A percentile compares a stretch with the other conserved stretches of the same genome.
Conservation (phyloP, 1,284 basidiomycete genomes). For the Microbotryum lychnidis-dioicae region DNA sequence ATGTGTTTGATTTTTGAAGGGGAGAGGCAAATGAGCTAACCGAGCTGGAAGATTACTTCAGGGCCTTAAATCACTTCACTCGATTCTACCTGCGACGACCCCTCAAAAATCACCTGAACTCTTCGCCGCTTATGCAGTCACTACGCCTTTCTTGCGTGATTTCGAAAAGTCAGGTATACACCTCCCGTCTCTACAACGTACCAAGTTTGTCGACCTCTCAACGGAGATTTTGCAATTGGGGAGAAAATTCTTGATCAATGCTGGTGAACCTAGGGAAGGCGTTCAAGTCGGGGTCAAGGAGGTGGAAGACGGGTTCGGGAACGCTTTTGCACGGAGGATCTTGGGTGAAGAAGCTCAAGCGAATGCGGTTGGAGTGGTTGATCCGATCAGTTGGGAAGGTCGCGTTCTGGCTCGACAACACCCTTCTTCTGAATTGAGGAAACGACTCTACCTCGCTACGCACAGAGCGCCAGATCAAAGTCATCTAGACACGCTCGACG, state of each 20-base stretch:
- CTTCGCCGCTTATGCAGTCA: conserved; percentile 45
- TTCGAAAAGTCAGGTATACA: conserved; percentile 97
- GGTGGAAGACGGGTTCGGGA: conserved; percentile 22
- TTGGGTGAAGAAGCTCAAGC: conserved; percentile 1
- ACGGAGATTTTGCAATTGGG: conserved; percentile 85
- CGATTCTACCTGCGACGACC: conserved; percentile 20
- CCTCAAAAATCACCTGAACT: conserved; percentile 29
- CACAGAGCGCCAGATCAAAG: conserved; percentile 44
- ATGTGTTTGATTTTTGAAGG: no score
- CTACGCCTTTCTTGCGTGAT: conserved; percentile 87
- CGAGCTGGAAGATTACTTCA: conserved; percentile 2
- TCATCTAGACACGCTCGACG: conserved; percentile 65
- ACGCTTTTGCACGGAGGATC: conserved; percentile 4
- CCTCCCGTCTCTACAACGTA: conserved; percentile 65
- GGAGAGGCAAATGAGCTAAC: no score
- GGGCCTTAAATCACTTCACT: conserved; percentile 37
- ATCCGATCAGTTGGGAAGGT: conserved; percentile 27
- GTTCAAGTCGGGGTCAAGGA: conserved; percentile 47
- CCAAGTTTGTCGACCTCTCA: conserved; percentile 80
- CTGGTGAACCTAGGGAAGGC: conserved; percentile 40
- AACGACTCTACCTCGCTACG: conserved; percentile 19
- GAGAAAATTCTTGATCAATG: conserved; percentile 63
- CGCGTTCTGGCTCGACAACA: conserved; percentile 29
- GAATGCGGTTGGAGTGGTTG: not conserved
- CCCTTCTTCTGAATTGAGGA: conserved; percentile 12